These are phyloP conservation scores for Sicyos baderoa DNA, from an alignment of 306 rosid species.

Conservation along the genomic window DNA sequence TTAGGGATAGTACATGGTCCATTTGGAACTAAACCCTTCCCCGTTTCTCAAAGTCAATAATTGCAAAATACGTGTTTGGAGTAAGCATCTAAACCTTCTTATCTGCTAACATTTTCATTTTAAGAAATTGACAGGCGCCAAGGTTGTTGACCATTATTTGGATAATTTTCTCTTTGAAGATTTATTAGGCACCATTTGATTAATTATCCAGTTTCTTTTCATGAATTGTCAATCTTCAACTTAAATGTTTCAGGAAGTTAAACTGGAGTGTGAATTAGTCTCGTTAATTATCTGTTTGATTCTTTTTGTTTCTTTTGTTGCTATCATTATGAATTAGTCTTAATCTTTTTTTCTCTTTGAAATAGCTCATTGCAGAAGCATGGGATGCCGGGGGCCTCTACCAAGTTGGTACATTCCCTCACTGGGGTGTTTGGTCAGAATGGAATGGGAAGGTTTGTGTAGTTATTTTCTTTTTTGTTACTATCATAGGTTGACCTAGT, in stretches of 20 bases:
- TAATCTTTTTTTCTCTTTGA: slow-evolving; percentile 25
- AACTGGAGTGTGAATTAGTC: background rate
- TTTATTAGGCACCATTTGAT: background rate
- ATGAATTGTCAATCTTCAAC: background rate
- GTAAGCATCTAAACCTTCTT: background rate
- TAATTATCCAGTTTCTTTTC: background rate
- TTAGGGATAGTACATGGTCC: background rate
- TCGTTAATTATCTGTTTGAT: too few relatives aligned
- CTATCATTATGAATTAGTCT: slow-evolving; percentile 10
- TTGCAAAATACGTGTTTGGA: background rate
- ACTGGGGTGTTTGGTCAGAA: slow-evolving; percentile 96
- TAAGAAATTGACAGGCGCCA: background rate
- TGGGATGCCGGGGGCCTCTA: slow-evolving; percentile 97
- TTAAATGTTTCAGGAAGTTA: background rate
- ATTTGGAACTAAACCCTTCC: background rate
- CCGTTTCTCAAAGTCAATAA: background rate
- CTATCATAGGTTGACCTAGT: too few relatives aligned
- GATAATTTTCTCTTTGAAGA: background rate
- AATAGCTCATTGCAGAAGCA: slow-evolving; percentile 93
- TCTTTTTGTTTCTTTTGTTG: background rate
- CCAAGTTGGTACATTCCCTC: slow-evolving; percentile 96
- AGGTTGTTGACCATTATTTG: background rate
- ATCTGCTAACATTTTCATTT: background rate
- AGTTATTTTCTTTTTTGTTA: slow-evolving; percentile 19
- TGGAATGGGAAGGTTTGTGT: slow-evolving; percentile 96